Conservation (phyloP, 345 rosid species). For the Eucalyptus sp. region DNA sequence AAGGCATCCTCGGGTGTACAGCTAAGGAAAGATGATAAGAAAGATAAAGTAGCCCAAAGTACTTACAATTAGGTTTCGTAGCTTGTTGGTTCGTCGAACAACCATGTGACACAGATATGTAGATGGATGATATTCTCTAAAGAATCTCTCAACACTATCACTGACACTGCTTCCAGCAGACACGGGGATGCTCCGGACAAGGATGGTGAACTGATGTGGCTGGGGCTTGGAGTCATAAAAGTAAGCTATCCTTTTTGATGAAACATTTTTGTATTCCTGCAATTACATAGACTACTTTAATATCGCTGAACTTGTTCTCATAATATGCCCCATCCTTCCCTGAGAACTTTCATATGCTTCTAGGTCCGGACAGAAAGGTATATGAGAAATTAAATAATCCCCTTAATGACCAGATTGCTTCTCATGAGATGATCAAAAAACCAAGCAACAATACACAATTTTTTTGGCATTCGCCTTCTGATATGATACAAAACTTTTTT, state of each 20-base stretch:
- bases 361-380: neutral
- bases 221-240: conserved; percentile 78
- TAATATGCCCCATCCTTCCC: neutral
- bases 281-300: neutral
- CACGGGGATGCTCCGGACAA: conserved; percentile 73
- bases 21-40: neutral
- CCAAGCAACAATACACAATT: neutral
- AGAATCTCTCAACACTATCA: conserved; percentile 78
- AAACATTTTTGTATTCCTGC: conserved; percentile 75
- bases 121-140: conserved; percentile 48
- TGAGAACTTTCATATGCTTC: neutral
- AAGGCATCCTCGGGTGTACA: neutral
- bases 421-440: neutral
- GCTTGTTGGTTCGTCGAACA: conserved; percentile 64
- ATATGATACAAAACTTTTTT: neutral
- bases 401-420: neutral
- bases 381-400: neutral
- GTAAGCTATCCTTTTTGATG: conserved; percentile 63
- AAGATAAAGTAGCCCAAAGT: neutral
- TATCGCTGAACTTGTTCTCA: neutral
- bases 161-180: conserved; percentile 57
- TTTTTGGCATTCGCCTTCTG: neutral
- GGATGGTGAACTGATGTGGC: conserved; percentile 84
- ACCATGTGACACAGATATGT: conserved; percentile 78
- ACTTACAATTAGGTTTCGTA: conserved; percentile 62